A percentile compares a stretch with the other conserved stretches of the same genome.
These are phyloP conservation scores for Chlorociboria aeruginascens DNA, from an alignment of 495 filamentous ascomycete species.

Conservation along the genomic window DNA sequence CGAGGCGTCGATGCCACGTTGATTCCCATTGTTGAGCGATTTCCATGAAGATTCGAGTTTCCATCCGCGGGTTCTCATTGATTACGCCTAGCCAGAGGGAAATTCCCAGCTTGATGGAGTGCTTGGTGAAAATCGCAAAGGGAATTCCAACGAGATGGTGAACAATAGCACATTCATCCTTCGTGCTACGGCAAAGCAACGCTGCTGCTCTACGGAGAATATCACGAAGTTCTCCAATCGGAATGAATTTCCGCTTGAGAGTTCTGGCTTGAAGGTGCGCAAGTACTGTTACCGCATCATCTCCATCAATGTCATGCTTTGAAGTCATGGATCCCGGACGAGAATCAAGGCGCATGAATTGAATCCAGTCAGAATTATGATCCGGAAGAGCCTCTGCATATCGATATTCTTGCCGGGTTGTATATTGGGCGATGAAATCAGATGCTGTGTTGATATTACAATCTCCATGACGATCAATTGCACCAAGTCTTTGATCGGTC, in stretches of 20 bases:
- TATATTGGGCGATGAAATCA: constrained; percentile 93
- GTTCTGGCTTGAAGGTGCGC: constrained; percentile 57
- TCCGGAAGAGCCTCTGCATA: constrained; percentile 59
- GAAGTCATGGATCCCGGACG: constrained; percentile 27
- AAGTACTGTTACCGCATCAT: constrained; percentile 47
- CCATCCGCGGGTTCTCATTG: constrained; percentile 84
- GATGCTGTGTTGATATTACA: constrained; percentile 78
- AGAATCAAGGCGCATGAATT: constrained; percentile 37
- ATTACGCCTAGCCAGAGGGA: constrained; percentile 95
- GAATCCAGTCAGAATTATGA: constrained; percentile 48
- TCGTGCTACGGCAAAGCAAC: constrained; percentile 62
- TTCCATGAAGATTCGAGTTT: constrained; percentile 69
- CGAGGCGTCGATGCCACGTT: constrained; percentile 59
- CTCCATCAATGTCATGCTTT: constrained; percentile 30
- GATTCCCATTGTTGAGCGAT: constrained; percentile 80
- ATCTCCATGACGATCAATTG: constrained; percentile 59
- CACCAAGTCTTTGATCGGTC: constrained; percentile 75
- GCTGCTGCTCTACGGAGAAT: constrained; percentile 72
- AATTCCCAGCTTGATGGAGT: constrained; percentile 88
- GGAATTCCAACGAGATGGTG: constrained; percentile 84
- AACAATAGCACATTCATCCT: constrained; percentile 61
- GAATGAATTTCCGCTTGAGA: constrained; percentile 47
- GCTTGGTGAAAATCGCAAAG: constrained; percentile 84
- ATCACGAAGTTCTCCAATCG: constrained; percentile 67
- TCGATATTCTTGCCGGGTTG: constrained; percentile 88